A percentile compares a stretch with the other conserved stretches of the same genome.
These are phyloP conservation scores for Xylaria palmicola DNA, from an alignment of 495 filamentous ascomycete genomes.

Conservation along the genomic window DNA sequence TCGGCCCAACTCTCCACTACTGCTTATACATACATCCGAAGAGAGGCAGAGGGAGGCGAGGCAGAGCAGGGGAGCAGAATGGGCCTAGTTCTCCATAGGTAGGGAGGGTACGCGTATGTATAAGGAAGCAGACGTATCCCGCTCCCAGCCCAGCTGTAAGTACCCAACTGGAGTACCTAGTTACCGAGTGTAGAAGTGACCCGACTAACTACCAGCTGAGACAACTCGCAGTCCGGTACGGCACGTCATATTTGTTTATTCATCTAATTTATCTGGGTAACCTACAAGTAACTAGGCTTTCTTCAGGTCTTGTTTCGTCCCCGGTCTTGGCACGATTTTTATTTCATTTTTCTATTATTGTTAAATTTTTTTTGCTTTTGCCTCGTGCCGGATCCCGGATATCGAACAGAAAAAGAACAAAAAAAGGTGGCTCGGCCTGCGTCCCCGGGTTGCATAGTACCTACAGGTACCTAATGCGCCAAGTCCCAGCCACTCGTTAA, in stretches of 20 bases:
- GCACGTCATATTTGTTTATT: background rate
- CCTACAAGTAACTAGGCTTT: no score
- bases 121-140: no score
- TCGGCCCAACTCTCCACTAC: background rate
- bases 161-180: no score
- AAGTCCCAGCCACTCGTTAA: constrained; percentile 9
- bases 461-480: no score
- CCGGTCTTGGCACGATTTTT: no score
- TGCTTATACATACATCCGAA: background rate
- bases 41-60: background rate
- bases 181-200: no score
- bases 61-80: no score
- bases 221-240: constrained; percentile 5
- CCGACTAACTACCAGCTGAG: constrained; percentile 7
- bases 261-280: background rate
- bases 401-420: no score
- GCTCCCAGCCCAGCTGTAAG: no score
- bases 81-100: no score
- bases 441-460: constrained; percentile 17
- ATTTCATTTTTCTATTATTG: background rate
- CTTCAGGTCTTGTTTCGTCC: background rate
- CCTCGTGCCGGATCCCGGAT: constrained; percentile 16
- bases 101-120: no score
- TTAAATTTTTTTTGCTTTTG: background rate
- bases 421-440: constrained; percentile 18